Evolutionary conservation across 352 stramenopile species (phyloP).

Genomic region (Phytopythium vexans): DNA sequence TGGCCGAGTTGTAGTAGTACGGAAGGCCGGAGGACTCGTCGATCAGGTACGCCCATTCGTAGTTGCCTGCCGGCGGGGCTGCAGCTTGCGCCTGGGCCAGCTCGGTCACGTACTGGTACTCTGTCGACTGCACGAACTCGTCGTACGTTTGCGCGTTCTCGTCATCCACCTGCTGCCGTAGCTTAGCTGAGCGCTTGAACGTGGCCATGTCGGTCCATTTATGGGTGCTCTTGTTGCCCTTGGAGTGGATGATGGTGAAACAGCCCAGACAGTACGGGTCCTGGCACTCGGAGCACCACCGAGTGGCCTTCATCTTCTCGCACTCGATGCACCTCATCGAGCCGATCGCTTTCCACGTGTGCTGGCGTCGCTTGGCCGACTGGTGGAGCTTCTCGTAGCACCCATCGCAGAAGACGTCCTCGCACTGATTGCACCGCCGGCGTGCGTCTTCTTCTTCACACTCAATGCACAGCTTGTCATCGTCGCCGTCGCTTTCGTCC

Average conservation of each 20-base stretch:
- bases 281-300: slow-evolving; percentile 70
- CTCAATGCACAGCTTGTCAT: slow-evolving; percentile 70
- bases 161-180: slow-evolving; percentile 39
- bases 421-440: slow-evolving; percentile 63
- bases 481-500: slow-evolving; percentile 39
- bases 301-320: slow-evolving; percentile 81
- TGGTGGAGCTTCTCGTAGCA: slow-evolving; percentile 79
- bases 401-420: slow-evolving; percentile 75
- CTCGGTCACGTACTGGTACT: slow-evolving; percentile 79
- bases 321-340: slow-evolving; percentile 79
- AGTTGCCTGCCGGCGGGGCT: slow-evolving; percentile 12
- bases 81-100: slow-evolving; percentile 20
- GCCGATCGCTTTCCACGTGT: slow-evolving; percentile 77
- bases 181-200: slow-evolving; percentile 46
- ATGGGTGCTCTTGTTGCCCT: slow-evolving; percentile 72
- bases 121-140: slow-evolving; percentile 64
- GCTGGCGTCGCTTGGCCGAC: slow-evolving; percentile 62
- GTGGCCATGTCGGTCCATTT: slow-evolving; percentile 67
- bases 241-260: slow-evolving; percentile 82
- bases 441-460: slow-evolving; percentile 75
- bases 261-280: slow-evolving; percentile 81
- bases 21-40: slow-evolving; percentile 58
- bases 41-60: slow-evolving; percentile 54
- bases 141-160: slow-evolving; percentile 72
- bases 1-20: slow-evolving; percentile 78